These are phyloP conservation scores for Paramecium tetraurelia DNA, from an alignment of 73 alveolate species.

Conservation along the genomic window DNA sequence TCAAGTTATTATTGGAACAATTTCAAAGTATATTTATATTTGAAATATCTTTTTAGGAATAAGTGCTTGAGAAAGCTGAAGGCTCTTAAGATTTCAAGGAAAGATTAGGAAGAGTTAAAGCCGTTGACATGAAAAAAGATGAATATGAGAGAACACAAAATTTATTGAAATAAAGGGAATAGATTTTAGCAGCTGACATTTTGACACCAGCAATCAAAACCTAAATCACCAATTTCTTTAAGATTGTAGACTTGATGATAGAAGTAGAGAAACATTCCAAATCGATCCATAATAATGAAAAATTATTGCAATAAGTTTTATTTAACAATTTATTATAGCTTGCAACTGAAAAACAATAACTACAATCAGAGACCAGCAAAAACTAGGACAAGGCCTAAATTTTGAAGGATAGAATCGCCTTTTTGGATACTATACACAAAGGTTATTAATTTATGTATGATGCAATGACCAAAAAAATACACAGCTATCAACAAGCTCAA, in stretches of 20 bases:
- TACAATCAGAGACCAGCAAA: neutral
- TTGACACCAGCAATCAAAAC: neutral
- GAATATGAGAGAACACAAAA: slow-evolving; percentile 10
- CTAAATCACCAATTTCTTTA: neutral
- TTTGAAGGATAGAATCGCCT: neutral
- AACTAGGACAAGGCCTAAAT: neutral
- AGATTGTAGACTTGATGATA: slow-evolving; percentile 4
- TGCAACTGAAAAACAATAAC: neutral
- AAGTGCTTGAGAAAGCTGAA: slow-evolving; percentile 34
- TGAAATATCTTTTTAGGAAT: neutral
- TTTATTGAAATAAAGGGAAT: neutral
- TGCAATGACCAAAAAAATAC: neutral
- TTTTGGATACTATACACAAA: neutral
- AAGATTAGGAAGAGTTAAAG: slow-evolving; percentile 12
- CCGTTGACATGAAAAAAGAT: slow-evolving; percentile 41
- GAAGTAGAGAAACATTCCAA: neutral
- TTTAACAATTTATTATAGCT: neutral
- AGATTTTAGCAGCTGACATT: neutral
- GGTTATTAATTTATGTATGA: neutral
- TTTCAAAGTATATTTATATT: neutral
- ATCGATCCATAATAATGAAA: neutral
- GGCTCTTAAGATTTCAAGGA: slow-evolving; percentile 5
- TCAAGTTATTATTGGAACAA: slow-evolving; percentile 33
- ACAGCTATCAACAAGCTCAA: neutral
- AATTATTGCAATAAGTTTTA: neutral